These are phyloP conservation scores for Diaporthe batatas DNA, from an alignment of 2,329 filamentous ascomycete genomes.

Conservation along the genomic window DNA sequence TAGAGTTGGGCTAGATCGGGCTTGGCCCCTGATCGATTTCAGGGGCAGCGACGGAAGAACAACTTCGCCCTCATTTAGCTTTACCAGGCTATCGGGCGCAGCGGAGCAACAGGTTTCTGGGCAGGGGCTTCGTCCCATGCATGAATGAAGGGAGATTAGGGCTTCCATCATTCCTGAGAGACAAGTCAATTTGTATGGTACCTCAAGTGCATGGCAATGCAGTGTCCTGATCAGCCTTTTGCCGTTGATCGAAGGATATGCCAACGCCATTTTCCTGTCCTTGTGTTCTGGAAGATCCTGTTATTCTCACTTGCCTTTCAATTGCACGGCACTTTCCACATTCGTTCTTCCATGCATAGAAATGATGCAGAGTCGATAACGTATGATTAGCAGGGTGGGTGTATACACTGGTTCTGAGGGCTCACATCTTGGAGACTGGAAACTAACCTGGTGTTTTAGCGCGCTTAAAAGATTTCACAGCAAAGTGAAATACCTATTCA, in stretches of 20 bases:
- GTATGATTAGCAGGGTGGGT: no score
- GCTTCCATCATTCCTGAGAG: not conserved
- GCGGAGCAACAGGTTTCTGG: not conserved
- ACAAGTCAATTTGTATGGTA: not conserved
- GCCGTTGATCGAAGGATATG: no score
- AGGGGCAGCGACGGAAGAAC: not conserved
- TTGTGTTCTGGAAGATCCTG: no score
- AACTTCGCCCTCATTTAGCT: not conserved
- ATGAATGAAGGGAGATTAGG: slow-evolving; percentile 20
- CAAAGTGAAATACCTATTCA: not conserved
- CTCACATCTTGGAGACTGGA: no score
- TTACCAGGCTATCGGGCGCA: slow-evolving; percentile 18
- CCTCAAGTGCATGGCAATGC: no score
- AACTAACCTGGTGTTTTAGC: not conserved
- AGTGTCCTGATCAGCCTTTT: not conserved
- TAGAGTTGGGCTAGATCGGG: not conserved
- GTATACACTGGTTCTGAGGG: not conserved
- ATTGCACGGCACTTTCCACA: not conserved
- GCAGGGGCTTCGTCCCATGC: not conserved
- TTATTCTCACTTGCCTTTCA: no score
- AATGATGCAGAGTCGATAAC: not conserved
- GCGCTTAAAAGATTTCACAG: not conserved
- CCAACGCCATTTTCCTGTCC: no score
- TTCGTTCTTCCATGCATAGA: not conserved
- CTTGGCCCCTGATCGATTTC: slow-evolving; percentile 3